Evolutionary conservation across 768 basidiomycete species (phyloP), one percentile per base, ranked within the genome.

Genomic region (Candolleomyces efflorescens): DNA sequence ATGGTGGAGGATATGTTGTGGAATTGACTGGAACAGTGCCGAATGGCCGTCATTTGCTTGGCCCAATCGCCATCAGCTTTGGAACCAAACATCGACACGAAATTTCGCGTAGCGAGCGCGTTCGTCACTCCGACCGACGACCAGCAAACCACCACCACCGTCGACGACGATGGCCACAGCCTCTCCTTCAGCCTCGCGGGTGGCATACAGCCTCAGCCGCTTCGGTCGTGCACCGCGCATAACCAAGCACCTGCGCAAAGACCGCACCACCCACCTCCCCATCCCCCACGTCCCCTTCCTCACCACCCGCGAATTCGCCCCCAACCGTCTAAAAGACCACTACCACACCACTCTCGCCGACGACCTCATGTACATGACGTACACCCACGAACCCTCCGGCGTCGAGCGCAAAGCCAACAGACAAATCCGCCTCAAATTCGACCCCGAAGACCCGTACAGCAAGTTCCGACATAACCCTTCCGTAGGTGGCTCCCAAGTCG

Each of bases 351-450:
- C 94, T 9, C 79, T 98, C 59, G 84, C 84, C 20, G 89, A 94
- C 71, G 82, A 98, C 74, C 78, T 94, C 64, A 85, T 98, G 82
- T 99, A 99, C 81, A 87, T 98, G 82, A 89, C 89, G 54, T 97
- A 98, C 77, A 76, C 82, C 51, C 96, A 98, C 72, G 80, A 86
- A 64, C 72, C 77, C 59, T 62, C 60, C 44, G 76, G 70, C n/a
- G 72, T 32, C 32, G 32, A 80, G 5, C 80, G 78, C 47, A 79
- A 81, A 12, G 73, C 79, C 11, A 78, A 78, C 9, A 82, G 84
- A 59, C 71, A 78, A 53, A 85, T 86, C 59, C 84, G 85, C 52
- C 82, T 85, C 60, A 82, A 75, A 17, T 90, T 83, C 74, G 87
- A 94, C 76, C 86, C 88, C 4, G 65, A 79, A 32, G 82, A 94